Conservation (phyloP, 139 green algal genomes). For the Chlorella sp. region DNA sequence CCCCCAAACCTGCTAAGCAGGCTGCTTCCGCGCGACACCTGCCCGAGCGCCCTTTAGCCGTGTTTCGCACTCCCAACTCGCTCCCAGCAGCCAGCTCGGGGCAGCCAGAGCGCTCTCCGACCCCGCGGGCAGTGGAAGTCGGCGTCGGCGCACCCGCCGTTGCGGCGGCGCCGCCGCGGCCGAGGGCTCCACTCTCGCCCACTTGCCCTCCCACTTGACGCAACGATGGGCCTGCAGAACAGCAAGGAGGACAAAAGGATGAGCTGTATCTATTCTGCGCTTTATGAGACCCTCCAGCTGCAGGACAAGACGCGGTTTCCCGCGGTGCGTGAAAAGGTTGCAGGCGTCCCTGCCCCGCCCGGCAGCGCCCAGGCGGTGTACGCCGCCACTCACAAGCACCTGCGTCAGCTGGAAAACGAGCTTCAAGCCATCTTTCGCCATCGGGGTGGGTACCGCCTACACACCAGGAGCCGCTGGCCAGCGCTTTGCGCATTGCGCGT, state of each 20-base stretch:
- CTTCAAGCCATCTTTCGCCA: background rate
- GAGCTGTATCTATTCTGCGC: background rate
- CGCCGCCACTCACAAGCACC: background rate
- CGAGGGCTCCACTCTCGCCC: no score
- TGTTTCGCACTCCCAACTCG: no score
- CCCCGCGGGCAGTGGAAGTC: no score
- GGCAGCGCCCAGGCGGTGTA: background rate
- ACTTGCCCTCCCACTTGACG: no score
- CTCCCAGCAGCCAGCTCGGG: no score
- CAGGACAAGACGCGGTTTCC: background rate
- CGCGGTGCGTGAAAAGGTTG: background rate
- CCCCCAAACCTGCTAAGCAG: no score
- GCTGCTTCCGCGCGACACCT: no score
- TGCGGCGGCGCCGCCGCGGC: no score
- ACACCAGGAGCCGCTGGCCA: background rate
- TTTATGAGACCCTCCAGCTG: background rate
- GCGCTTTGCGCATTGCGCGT: background rate
- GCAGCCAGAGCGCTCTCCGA: no score
- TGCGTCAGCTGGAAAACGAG: background rate
- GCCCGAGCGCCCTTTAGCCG: no score
- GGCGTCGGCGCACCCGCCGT: no score
- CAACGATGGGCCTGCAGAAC: background rate
- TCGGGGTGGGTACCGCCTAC: background rate
- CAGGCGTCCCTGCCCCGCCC: background rate
- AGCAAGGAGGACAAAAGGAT: constrained; percentile 1